Evolutionary conservation across 106 monocot species (phyloP), one percentile per base, ranked within the genome.

Genomic region (Platanthera guangdongensis): DNA sequence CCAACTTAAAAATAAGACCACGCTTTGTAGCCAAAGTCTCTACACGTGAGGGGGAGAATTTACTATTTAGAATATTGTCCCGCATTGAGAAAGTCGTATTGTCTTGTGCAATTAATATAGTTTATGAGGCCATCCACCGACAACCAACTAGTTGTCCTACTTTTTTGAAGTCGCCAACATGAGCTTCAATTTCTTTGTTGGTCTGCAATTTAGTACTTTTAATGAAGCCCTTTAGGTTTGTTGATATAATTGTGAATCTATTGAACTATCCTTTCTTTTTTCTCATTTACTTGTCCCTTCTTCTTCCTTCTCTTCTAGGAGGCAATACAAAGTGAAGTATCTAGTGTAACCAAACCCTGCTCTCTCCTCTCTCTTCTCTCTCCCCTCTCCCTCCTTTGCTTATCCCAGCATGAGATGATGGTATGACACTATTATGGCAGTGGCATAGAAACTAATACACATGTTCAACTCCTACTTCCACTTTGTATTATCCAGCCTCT

Each of bases 131-230:
- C 53, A 53, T 53, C 14, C 53, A 53, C 14, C 12, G 0, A 53
- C 53, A 10, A 10, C 14, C 14, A 8, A 53, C 12, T 53, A 10
- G 6, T 53, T 4, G 10, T 19, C 25, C 63, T 53, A 53, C 10
- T 64, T 28, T 64, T 64, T 64, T 8, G 9, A 25, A 25, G 22
- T 64, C 7, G 14, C 28, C 21, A 64, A 9, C 9, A 64, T 64
- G 63, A 64, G 22, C 21, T 25, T 28, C 55, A 55, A 21, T 64
- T 64, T 64, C 6, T 8, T 64, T 39, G 39, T 22, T 64, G 55
- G 5, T n/a, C 28, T 64, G 21, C 63, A 22, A 64, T 68, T 45
- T 68, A 13, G 68, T 68, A 32, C 68, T 46, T 68, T 68, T 68
- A 68, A 45, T 32, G 68, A 45, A 19, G 7, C 3, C 15, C 9